phyloP scores from a whole-genome alignment of 495 filamentous ascomycete genomes.

The Eremomyces bilateralis region DNA sequence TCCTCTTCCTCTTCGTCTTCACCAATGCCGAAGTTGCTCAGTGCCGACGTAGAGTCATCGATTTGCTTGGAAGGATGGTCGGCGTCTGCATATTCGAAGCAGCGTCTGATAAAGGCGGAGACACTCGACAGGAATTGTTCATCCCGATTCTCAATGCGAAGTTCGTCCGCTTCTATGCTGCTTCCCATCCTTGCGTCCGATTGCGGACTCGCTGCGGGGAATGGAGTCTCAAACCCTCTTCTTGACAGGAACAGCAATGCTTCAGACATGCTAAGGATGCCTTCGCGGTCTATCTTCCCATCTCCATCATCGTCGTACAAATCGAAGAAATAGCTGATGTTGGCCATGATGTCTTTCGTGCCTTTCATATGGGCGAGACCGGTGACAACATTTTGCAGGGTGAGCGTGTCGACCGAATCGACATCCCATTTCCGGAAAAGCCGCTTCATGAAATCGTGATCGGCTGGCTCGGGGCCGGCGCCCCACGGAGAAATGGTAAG shows the following conservation, averaged over 20 bases:
- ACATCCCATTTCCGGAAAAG: constrained; percentile 77
- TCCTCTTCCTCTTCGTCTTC: constrained; percentile 53
- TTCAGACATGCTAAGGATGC: constrained; percentile 86
- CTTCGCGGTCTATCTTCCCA: constrained; percentile 88
- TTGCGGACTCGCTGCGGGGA: constrained; percentile 22
- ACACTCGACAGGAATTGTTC: constrained; percentile 80
- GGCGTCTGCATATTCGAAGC: constrained; percentile 96
- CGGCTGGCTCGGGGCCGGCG: constrained; percentile 55
- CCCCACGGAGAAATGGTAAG: constrained; percentile 49
- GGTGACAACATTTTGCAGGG: constrained; percentile 73
- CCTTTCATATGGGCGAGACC: constrained; percentile 82
- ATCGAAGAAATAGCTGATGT: constrained; percentile 92
- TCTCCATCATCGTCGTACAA: constrained; percentile 85
- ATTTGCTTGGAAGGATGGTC: constrained; percentile 28
- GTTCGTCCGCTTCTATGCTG: constrained; percentile 13
- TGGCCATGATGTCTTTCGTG: constrained; percentile 84
- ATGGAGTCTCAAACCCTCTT: constrained; percentile 48
- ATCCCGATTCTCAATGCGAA: constrained; percentile 28
- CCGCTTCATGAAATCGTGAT: constrained; percentile 87
- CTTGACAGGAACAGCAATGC: constrained; percentile 81
- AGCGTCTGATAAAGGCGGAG: constrained; percentile 83
- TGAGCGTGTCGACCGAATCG: constrained; percentile 50
- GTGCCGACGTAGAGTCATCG: constrained; percentile 18
- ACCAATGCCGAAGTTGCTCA: constrained; percentile 55
- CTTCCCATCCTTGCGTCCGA: constrained; percentile 5